Conservation (phyloP, 768 basidiomycete species). For the Phallus indusiatus region DNA sequence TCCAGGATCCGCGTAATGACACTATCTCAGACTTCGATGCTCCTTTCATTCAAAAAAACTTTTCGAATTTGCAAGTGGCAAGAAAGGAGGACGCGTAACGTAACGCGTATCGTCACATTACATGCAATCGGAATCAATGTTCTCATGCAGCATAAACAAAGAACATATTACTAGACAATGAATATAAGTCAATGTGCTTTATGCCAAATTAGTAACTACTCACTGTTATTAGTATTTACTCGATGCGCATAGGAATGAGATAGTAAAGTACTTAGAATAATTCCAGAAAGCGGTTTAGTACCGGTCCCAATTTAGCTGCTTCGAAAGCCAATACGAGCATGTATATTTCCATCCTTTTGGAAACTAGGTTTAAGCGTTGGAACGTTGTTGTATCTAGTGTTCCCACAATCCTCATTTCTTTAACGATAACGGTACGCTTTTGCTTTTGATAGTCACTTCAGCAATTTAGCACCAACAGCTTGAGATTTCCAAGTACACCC, state of each 20-base stretch:
- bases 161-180: conserved; percentile 43
- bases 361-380: conserved; percentile 84
- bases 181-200: not conserved
- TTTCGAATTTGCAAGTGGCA: too few relatives aligned
- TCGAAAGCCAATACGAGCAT: conserved; percentile 92
- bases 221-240: conserved; percentile 12
- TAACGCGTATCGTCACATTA: not conserved
- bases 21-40: too few relatives aligned
- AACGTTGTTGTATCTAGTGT: too few relatives aligned
- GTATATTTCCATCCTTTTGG: conserved; percentile 74
- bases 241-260: conserved; percentile 1
- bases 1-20: too few relatives aligned
- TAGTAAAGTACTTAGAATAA: conserved; percentile 67
- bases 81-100: not conserved
- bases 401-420: too few relatives aligned
- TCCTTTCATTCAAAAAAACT: too few relatives aligned
- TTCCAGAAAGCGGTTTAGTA: conserved; percentile 84
- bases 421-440: conserved; percentile 83
- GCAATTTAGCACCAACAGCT: conserved; percentile 81
- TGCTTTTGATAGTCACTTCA: conserved; percentile 83
- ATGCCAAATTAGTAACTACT: conserved; percentile 3
- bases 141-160: conserved; percentile 46
- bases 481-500: conserved; percentile 85
- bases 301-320: conserved; percentile 87
- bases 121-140: too few relatives aligned